Percentiles rank a stretch among this genome's conserved stretches.
Conservation (phyloP, 768 basidiomycete species). For the Tylopilus sp. region DNA sequence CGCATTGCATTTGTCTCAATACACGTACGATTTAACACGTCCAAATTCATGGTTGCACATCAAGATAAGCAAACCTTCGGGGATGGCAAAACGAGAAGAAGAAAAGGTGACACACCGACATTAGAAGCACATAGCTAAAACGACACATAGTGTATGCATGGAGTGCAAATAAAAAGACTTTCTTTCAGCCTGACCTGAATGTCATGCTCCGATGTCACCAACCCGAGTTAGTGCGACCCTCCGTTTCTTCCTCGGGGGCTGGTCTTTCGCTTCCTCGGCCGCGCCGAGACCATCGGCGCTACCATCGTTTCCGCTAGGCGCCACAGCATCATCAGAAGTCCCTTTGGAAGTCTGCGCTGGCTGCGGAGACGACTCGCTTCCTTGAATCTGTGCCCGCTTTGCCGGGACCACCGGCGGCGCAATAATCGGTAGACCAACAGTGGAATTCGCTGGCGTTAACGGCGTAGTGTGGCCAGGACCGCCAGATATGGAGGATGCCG, state of each 20-base stretch:
- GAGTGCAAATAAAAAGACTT: conserved; percentile 7
- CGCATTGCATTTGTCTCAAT: conserved; percentile 22
- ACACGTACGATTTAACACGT: conserved; percentile 17
- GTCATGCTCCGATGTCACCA: conserved; percentile 45
- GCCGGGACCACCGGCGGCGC: conserved; percentile 29
- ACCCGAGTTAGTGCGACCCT: conserved; percentile 73
- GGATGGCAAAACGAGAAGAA: neutral
- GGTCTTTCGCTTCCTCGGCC: conserved; percentile 30
- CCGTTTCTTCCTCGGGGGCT: conserved; percentile 84
- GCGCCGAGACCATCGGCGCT: conserved; percentile 2
- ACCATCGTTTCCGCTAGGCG: conserved; percentile 11
- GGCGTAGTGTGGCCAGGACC: conserved; percentile 10
- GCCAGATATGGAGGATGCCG: conserved; percentile 11
- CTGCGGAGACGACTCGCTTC: conserved; percentile 7
- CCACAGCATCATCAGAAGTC: conserved; percentile 23
- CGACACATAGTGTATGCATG: conserved; percentile 13
- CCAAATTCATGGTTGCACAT: conserved; percentile 3
- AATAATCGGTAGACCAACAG: conserved; percentile 32
- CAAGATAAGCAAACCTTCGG: conserved; percentile 6
- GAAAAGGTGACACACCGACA: conserved; percentile 11
- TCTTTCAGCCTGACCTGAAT: neutral
- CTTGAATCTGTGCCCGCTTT: conserved; percentile 37
- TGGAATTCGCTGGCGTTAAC: conserved; percentile 31
- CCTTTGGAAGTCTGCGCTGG: conserved; percentile 28
- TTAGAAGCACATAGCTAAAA: conserved; percentile 4